Evolutionary conservation across 2,329 filamentous ascomycete genomes (phyloP).

Genomic region (Ophiocordyceps camponoti-floridani): DNA sequence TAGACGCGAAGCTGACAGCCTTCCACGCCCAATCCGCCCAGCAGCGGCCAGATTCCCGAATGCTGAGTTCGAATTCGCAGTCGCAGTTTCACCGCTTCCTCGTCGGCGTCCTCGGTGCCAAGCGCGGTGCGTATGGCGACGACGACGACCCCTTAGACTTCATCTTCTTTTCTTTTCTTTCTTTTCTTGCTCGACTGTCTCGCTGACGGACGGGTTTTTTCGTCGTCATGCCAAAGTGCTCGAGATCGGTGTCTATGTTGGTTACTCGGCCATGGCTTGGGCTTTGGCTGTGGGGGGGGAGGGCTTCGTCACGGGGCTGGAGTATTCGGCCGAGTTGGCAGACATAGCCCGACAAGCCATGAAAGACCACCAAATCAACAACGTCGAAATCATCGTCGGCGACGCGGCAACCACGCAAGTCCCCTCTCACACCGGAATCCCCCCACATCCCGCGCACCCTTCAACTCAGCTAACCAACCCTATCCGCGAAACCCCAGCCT

Average conservation of each 20-base stretch:
- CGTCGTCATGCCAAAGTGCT: conserved; percentile 22
- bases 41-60: conserved; percentile 11
- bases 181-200: background rate
- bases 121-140: conserved; percentile 17
- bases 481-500: conserved; percentile 7
- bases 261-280: conserved; percentile 31
- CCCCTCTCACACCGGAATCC: no score
- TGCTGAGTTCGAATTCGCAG: conserved; percentile 24
- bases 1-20: conserved; percentile 22
- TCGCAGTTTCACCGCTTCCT: conserved; percentile 22
- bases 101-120: conserved; percentile 20
- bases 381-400: conserved; percentile 27
- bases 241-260: conserved; percentile 29
- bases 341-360: conserved; percentile 20
- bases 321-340: conserved; percentile 25
- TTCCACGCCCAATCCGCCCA: conserved; percentile 18
- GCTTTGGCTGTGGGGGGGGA: conserved; percentile 24
- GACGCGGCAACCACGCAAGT: conserved; percentile 27
- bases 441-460: no score
- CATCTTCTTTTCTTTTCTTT: background rate
- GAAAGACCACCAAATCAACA: conserved; percentile 19
- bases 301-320: conserved; percentile 25
- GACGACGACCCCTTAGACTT: background rate
- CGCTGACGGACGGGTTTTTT: background rate
- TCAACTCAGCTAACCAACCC: no score